Evolutionary conservation across 148 eudicot species (phyloP).

Genomic region (Pouteria glomerata): DNA sequence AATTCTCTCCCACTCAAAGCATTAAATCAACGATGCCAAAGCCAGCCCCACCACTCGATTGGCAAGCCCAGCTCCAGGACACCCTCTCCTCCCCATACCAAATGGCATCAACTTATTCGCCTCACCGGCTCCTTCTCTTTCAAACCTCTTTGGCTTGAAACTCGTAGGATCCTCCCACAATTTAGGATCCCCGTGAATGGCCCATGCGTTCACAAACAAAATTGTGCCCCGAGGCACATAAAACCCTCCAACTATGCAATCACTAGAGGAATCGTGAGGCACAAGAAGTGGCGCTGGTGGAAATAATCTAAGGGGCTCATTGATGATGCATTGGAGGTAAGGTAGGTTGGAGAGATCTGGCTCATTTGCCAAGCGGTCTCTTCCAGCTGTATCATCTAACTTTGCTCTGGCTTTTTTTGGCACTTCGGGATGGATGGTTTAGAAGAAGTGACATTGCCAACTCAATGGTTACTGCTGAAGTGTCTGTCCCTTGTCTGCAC

Average conservation of each 20-base stretch:
- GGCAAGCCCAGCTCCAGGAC: constrained; percentile 30
- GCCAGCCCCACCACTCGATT: neutral
- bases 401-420: constrained; percentile 13
- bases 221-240: constrained; percentile 23
- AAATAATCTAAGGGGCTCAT: constrained; percentile 23
- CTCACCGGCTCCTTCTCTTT: neutral
- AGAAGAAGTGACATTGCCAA: constrained; percentile 20
- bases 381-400: constrained; percentile 3
- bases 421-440: constrained; percentile 23
- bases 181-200: constrained; percentile 25
- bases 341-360: constrained; percentile 20
- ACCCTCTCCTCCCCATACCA: constrained; percentile 32
- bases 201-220: constrained; percentile 25
- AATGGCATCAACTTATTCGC: constrained; percentile 29
- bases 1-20: constrained; percentile 26
- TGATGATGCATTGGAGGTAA: constrained; percentile 17
- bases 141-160: constrained; percentile 32
- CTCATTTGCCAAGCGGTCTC: constrained; percentile 15
- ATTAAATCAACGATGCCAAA: constrained; percentile 6
- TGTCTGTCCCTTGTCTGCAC: constrained; percentile 3
- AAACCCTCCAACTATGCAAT: constrained; percentile 19
- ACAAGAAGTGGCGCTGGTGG: constrained; percentile 20
- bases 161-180: constrained; percentile 30
- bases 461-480: constrained; percentile 21
- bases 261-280: constrained; percentile 18